A percentile compares a stretch with the other conserved stretches of the same genome.
Evolutionary conservation across 2,329 filamentous ascomycete species (phyloP).

Genomic region (Fusarium sp.): DNA sequence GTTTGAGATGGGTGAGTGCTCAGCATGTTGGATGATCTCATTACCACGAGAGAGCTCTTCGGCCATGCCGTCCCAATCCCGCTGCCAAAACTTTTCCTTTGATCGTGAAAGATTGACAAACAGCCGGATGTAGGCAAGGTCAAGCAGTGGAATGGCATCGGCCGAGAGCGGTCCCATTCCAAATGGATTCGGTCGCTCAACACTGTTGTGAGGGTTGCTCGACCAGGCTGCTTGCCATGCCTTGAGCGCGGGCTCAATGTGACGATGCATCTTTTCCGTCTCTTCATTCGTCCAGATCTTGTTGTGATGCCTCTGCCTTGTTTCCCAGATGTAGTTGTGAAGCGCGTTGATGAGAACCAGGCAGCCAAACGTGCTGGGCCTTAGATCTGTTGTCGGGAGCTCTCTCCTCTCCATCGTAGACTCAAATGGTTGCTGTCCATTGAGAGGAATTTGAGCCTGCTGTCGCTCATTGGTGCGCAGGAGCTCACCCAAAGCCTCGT

Average conservation of each 20-base stretch:
- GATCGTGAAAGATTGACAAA: conserved; percentile 94
- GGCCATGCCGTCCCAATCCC: conserved; percentile 92
- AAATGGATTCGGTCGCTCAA: conserved; percentile 87
- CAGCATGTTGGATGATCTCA: conserved; percentile 80
- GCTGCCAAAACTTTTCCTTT: conserved; percentile 94
- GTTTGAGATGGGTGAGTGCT: conserved; percentile 68
- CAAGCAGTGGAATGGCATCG: conserved; percentile 89
- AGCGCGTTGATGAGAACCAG: conserved; percentile 92
- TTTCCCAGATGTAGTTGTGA: conserved; percentile 99
- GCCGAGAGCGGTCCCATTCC: conserved; percentile 86
- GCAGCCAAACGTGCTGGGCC: conserved; percentile 92
- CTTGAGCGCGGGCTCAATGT: conserved; percentile 92
- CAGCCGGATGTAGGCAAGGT: conserved; percentile 90
- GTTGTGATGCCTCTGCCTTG: conserved; percentile 87
- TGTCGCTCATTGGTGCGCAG: conserved; percentile 79
- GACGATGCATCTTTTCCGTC: conserved; percentile 94
- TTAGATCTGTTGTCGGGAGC: conserved; percentile 71
- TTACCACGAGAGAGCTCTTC: conserved; percentile 84
- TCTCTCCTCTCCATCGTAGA: conserved; percentile 50
- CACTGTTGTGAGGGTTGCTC: conserved; percentile 84
- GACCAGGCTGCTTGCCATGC: conserved; percentile 96
- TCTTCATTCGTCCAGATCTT: conserved; percentile 92
- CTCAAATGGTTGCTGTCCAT: conserved; percentile 28
- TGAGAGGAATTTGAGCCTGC: conserved; percentile 63
- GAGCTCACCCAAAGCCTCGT: conserved; percentile 82